Evolutionary conservation across 495 filamentous ascomycete species (phyloP).

Genomic region (Glarea lozoyensis): DNA sequence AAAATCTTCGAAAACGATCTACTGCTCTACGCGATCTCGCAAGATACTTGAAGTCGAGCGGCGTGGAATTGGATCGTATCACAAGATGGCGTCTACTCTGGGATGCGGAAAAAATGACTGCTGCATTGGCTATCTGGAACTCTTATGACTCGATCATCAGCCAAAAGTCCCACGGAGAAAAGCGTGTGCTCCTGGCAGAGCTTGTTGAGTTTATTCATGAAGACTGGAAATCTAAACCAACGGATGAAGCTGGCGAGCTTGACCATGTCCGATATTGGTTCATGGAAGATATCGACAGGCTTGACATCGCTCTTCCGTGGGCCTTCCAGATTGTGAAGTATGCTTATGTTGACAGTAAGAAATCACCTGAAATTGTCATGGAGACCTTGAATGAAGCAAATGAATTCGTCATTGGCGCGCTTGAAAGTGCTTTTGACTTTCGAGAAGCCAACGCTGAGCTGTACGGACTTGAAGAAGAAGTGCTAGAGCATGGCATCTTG

Average conservation of each 20-base stretch:
- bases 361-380: constrained; percentile 37
- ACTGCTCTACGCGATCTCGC: constrained; percentile 65
- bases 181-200: constrained; percentile 52
- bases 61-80: constrained; percentile 44
- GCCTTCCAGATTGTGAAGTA: constrained; percentile 63
- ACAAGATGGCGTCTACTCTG: constrained; percentile 77
- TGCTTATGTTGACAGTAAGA: constrained; percentile 44
- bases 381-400: constrained; percentile 62
- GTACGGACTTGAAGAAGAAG: constrained; percentile 63
- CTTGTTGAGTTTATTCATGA: constrained; percentile 62
- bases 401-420: constrained; percentile 62
- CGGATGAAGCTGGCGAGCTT: constrained; percentile 47
- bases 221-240: constrained; percentile 54
- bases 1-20: constrained; percentile 63
- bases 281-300: constrained; percentile 59
- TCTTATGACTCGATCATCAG: constrained; percentile 53
- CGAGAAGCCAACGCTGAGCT: constrained; percentile 52
- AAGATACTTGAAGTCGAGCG: constrained; percentile 47
- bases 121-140: constrained; percentile 76
- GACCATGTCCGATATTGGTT: constrained; percentile 79
- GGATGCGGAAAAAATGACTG: constrained; percentile 81
- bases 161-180: constrained; percentile 33
- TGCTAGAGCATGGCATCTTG: constrained; percentile 61
- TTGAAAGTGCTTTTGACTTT: constrained; percentile 68
- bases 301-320: constrained; percentile 71